These are phyloP conservation scores for Skeletonema potamos DNA, from an alignment of 108 stramenopile species.

Conservation along the genomic window DNA sequence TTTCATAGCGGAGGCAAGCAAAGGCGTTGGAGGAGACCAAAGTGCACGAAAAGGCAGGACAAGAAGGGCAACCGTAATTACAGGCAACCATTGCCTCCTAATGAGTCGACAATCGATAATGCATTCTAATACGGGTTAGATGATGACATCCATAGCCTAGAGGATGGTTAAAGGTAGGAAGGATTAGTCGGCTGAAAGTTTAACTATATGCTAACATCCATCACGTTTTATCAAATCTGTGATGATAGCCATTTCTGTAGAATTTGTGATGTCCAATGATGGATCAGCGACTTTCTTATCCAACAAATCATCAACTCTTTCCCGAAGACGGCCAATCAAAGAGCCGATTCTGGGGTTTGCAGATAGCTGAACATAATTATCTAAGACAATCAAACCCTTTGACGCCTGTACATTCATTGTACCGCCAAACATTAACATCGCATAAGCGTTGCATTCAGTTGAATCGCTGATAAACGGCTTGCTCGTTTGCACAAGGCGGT, in stretches of 20 bases:
- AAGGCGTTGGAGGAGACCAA: neutral
- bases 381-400: conserved; percentile 74
- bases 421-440: conserved; percentile 92
- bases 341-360: conserved; percentile 91
- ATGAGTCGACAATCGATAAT: neutral
- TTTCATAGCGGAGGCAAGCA: conserved; percentile 4
- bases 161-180: too few relatives aligned
- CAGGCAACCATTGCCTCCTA: neutral
- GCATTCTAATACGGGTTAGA: neutral
- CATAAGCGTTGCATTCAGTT: conserved; percentile 89
- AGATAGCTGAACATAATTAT: conserved; percentile 77
- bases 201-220: neutral
- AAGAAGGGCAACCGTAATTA: neutral
- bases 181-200: neutral
- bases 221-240: conserved; percentile 17
- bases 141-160: too few relatives aligned
- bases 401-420: conserved; percentile 82
- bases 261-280: conserved; percentile 52
- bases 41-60: neutral
- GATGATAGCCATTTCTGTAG: conserved; percentile 71
- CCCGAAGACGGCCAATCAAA: conserved; percentile 82
- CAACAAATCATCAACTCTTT: conserved; percentile 73
- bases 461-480: conserved; percentile 90
- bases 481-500: conserved; percentile 86
- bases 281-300: conserved; percentile 66